Conservation (phyloP, 2,329 filamentous ascomycete genomes). For the Shiraia bambusicola region DNA sequence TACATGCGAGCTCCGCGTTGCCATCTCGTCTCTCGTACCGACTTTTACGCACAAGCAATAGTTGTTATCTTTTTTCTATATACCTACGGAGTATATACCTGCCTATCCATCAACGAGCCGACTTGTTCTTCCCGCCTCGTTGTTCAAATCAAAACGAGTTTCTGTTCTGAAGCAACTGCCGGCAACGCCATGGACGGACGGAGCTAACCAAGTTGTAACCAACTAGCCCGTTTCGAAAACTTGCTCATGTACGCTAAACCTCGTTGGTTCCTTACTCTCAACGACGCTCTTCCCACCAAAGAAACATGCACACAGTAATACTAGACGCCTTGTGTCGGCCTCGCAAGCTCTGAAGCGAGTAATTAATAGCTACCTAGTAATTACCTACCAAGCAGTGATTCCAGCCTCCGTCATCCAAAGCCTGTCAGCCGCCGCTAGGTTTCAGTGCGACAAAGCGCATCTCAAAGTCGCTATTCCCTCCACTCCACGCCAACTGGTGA, state of each 20-base stretch:
- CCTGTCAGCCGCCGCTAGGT: constrained; percentile 12
- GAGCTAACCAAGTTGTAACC: too few relatives aligned
- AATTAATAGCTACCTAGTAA: too few relatives aligned
- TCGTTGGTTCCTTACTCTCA: constrained; percentile 15
- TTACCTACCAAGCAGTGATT: too few relatives aligned
- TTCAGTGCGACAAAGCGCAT: constrained; percentile 12
- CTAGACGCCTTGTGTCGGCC: constrained; percentile 15
- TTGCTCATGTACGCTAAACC: constrained; percentile 23
- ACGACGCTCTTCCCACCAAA: constrained; percentile 6
- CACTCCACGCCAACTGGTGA: background rate
- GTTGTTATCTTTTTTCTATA: background rate
- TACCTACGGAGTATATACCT: too few relatives aligned
- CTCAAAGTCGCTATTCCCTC: constrained; percentile 6
- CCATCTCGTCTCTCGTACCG: constrained; percentile 1
- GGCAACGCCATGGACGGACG: background rate
- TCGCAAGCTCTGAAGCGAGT: constrained; percentile 13
- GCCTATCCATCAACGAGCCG: too few relatives aligned
- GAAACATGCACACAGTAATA: constrained; percentile 19
- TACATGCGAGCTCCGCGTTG: constrained; percentile 5
- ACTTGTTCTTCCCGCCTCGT: too few relatives aligned
- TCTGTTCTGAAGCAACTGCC: constrained; percentile 9
- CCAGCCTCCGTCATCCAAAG: too few relatives aligned
- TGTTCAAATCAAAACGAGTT: background rate
- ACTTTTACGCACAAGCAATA: background rate
- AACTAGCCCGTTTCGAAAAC: constrained; percentile 19